Base-by-base conservation (phyloP, 495 filamentous ascomycete species). In the Tuber borchii region DNA sequence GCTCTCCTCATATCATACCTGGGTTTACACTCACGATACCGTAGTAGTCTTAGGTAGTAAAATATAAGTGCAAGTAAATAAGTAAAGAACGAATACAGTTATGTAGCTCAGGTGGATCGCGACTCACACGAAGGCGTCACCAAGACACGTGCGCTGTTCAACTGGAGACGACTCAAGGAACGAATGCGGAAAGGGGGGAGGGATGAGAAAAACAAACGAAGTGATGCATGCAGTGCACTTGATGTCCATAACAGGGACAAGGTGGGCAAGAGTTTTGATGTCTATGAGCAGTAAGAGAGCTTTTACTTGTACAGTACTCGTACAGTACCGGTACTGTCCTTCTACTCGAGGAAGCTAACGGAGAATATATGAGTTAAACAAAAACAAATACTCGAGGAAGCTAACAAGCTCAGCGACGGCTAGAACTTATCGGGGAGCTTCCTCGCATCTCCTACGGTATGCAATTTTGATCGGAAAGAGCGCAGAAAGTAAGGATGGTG, bases 81-180 rank as follows among this genome's bases (percentile, higher is more conserved):
- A 7, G 22, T 8, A 48, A 48, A 48, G 19, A 1, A 2, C 46
- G 5, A 31, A 61, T 34, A 40, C 3, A 40, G 39, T 1, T 40
- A 40, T 40, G 5, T 4, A 0, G 31, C 26, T 17, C 14, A 2
- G 14, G 14, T 65, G 56, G 56, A 65, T 34, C 14, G 14, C 26
- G 12, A 0, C n/a, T 65, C 3, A 31, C 56, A 10, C 56, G 56
- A 65, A 65, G 12, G 26, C 14, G 56, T 19, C 56, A 65, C 56
- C 56, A 65, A 65, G 56, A 65, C 56, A 65, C 56, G 56, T 65
- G 56, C 26, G 56, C 19, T 65, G 56, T 65, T 65, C 26, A 19
- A 34, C 56, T 9, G 4, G 9, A 65, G 26, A 34, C 56, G 56
- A 34, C 56, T 7, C 14, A n/a, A n/a, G 56, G 26, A 34, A 34